Conservation (phyloP, 441 rosid genomes). For the Adansonia madagascariensis region DNA sequence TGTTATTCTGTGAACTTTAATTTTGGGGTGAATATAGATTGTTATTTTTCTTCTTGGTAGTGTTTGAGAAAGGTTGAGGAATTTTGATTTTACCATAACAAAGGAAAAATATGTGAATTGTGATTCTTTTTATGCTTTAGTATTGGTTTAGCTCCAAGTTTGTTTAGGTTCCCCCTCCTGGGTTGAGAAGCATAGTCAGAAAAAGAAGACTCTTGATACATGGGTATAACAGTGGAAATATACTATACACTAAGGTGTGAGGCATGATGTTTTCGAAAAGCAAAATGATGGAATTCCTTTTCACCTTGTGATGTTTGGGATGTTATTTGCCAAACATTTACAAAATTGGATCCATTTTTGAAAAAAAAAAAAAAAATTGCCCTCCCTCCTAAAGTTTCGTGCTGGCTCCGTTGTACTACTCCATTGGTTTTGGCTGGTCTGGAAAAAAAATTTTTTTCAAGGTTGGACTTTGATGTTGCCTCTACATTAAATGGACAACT, state of each 20-base stretch:
- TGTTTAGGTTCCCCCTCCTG: not conserved
- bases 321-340: not conserved
- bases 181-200: not conserved
- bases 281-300: not conserved
- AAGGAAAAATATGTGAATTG: not conserved
- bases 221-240: not conserved
- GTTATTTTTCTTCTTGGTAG: not conserved
- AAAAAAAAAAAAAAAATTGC: not conserved
- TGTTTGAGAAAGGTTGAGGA: not conserved
- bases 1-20: not conserved
- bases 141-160: not conserved
- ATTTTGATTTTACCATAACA: constrained; percentile 1
- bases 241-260: not conserved
- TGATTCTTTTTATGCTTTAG: not conserved
- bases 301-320: not conserved
- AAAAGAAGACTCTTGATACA: not conserved
- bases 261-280: not conserved
- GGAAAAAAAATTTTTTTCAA: not conserved
- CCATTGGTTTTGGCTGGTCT: not conserved
- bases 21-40: not conserved
- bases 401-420: not conserved
- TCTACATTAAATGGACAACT: not conserved
- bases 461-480: not conserved
- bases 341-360: not conserved
- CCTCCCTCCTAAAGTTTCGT: not conserved